These are phyloP conservation scores for Rhynchospora pubera DNA, from an alignment of 176 grass and related monocot genomes.

Conservation along the genomic window DNA sequence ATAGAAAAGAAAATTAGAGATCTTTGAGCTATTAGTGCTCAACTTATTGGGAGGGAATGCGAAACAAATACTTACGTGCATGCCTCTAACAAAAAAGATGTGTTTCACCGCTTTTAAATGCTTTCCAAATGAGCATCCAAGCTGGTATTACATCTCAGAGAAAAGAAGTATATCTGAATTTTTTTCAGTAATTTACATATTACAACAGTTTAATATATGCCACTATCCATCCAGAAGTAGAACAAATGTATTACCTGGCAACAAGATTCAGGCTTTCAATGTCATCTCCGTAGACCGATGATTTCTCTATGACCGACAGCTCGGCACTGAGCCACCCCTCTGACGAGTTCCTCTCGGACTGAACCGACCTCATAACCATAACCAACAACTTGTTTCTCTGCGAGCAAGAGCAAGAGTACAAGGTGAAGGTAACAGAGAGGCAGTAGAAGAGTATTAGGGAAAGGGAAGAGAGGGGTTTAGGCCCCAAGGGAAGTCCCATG, in stretches of 20 bases:
- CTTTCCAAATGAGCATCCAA: neutral
- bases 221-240: no score
- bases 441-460: constrained; percentile 8
- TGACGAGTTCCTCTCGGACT: neutral
- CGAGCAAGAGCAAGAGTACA: constrained; percentile 18
- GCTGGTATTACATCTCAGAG: no score
- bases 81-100: no score
- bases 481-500: neutral
- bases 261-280: constrained; percentile 13
- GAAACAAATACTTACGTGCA: no score
- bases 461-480: neutral
- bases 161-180: no score
- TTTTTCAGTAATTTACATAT: no score
- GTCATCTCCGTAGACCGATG: constrained; percentile 18
- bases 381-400: constrained; percentile 6
- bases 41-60: no score
- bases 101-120: neutral
- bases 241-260: constrained; percentile 18
- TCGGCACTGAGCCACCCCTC: constrained; percentile 21
- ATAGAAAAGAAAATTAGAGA: no score
- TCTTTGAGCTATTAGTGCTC: no score
- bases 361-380: constrained; percentile 11
- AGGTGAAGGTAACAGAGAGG: neutral
- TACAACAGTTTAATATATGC: no score
- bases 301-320: neutral